A percentile compares a stretch with the other conserved stretches of the same genome.
Conservation (phyloP, 2,329 filamentous ascomycete genomes). For the Ilyonectria sp. region DNA sequence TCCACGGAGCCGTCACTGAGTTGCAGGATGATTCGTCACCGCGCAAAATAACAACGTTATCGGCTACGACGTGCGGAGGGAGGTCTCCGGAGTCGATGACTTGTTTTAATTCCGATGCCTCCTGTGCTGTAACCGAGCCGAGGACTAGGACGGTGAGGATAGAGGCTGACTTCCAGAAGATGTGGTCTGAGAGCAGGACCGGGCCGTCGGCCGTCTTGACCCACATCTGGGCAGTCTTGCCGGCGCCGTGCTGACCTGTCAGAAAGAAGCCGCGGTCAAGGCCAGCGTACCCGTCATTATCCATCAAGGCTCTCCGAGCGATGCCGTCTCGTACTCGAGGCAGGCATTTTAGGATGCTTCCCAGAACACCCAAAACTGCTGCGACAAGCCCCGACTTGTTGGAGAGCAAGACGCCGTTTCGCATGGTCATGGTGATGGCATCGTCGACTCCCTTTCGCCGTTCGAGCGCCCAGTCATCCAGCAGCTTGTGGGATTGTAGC, state of each 20-base stretch:
- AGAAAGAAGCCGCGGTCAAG: neutral
- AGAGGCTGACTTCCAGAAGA: neutral
- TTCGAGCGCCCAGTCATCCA: neutral
- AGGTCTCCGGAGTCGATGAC: neutral
- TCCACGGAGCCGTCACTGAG: neutral
- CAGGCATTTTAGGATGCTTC: neutral
- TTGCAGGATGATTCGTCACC: neutral
- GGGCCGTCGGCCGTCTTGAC: neutral
- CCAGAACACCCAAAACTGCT: slow-evolving; percentile 49
- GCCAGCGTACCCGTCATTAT: no score
- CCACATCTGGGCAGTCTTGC: neutral
- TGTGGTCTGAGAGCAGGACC: neutral
- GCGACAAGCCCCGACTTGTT: neutral
- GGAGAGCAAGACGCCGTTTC: neutral
- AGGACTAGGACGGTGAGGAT: neutral
- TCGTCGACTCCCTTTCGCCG: neutral
- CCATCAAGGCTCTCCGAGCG: no score
- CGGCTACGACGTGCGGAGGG: neutral
- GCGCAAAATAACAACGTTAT: neutral
- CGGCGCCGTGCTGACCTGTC: neutral
- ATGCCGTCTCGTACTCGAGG: neutral
- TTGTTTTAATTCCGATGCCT: neutral
- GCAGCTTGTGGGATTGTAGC: neutral
- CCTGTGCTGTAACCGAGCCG: neutral
- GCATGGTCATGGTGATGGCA: neutral